Conservation (phyloP, 495 filamentous ascomycete species). For the Neurospora cerealis region DNA sequence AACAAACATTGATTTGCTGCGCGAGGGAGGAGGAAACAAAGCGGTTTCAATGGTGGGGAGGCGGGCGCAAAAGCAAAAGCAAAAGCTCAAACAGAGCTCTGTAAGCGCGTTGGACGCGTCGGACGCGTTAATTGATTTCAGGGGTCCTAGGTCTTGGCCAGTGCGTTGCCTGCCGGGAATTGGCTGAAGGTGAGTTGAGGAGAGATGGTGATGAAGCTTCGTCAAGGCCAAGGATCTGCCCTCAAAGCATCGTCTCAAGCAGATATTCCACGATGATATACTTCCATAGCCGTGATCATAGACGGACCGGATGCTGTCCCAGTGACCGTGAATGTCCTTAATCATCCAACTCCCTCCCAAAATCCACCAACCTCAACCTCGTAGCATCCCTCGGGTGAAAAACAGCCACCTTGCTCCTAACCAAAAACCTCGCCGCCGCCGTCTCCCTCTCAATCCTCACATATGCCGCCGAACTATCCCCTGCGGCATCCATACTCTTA, state of each 20-base stretch:
- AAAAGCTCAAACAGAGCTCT: neutral
- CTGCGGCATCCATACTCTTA: constrained; percentile 49
- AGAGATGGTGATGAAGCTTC: neutral
- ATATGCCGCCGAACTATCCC: constrained; percentile 50
- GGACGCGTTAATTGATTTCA: neutral
- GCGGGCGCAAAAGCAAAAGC: neutral
- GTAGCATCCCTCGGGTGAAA: constrained; percentile 78
- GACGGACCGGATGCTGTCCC: too few species aligned
- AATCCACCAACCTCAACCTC: constrained; percentile 69
- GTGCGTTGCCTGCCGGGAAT: neutral
- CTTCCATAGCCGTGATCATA: too few species aligned
- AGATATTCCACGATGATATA: too few species aligned
- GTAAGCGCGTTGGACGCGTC: neutral
- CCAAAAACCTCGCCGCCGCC: constrained; percentile 73
- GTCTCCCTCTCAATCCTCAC: constrained; percentile 61
- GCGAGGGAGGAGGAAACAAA: neutral
- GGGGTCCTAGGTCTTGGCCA: neutral
- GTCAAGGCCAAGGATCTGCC: too few species aligned
- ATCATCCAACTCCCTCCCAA: constrained; percentile 66
- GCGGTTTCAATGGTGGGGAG: neutral
- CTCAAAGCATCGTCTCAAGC: too few species aligned
- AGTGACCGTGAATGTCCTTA: constrained; percentile 20
- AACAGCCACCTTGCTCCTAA: constrained; percentile 73
- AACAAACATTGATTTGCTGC: neutral
- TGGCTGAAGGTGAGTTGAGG: neutral